Evolutionary conservation across 192 early-diverging fungal species (phyloP).

Genomic region (Dispira simplex): DNA sequence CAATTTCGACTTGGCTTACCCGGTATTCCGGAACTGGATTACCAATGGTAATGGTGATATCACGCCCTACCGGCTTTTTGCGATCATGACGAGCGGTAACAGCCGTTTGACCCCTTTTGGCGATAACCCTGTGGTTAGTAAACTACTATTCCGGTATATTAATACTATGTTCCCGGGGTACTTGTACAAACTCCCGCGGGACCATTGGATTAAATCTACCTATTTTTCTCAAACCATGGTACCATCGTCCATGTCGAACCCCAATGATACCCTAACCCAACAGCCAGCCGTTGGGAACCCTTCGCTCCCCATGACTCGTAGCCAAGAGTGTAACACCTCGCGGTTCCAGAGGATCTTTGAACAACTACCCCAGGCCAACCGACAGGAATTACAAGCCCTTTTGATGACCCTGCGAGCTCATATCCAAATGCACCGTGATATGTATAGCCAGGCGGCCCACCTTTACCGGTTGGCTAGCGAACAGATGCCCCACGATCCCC

Average conservation of each 20-base stretch:
- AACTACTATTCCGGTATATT: background rate
- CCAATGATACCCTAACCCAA: background rate
- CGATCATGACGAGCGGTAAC: background rate
- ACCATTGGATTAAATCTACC: background rate
- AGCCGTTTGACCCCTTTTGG: background rate
- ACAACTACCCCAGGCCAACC: background rate
- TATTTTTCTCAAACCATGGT: background rate
- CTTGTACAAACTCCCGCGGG: background rate
- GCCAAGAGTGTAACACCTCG: background rate
- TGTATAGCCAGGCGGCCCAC: background rate
- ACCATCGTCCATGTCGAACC: background rate
- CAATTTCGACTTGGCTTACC: slow-evolving; percentile 15
- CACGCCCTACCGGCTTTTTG: background rate
- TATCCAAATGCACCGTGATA: background rate
- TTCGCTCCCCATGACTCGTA: too few relatives aligned
- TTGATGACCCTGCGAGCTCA: background rate
- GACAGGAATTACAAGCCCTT: background rate
- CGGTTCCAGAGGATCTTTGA: background rate
- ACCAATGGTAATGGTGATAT: background rate
- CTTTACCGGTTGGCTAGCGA: background rate
- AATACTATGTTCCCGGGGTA: background rate
- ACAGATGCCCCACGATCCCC: background rate
- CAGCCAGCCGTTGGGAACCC: background rate
- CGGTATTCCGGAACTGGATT: background rate
- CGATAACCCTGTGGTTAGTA: background rate